These are phyloP conservation scores for Pseudonitzschia pungens DNA, from an alignment of 108 stramenopile genomes.

Conservation along the genomic window DNA sequence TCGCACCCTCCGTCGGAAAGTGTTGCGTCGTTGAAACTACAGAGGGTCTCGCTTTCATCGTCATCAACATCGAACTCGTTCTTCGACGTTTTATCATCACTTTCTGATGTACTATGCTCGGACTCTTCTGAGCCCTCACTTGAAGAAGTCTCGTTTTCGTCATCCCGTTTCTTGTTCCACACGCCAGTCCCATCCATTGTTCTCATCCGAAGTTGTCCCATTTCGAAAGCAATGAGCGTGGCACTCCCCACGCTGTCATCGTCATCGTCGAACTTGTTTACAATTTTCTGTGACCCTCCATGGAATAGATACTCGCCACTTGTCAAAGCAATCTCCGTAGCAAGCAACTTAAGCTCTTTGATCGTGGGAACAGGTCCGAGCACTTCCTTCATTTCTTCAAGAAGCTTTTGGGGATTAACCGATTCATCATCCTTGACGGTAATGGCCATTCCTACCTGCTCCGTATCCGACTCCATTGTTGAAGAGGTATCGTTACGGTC, in stretches of 20 bases:
- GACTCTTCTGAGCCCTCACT: neutral
- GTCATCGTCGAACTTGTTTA: neutral
- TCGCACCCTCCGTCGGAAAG: neutral
- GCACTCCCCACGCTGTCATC: conserved; percentile 4
- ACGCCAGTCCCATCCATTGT: neutral
- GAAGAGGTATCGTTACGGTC: neutral
- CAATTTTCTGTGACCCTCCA: neutral
- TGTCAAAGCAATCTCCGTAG: conserved; percentile 1
- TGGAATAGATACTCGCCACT: conserved; percentile 11
- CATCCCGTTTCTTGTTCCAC: neutral
- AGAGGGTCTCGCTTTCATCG: neutral
- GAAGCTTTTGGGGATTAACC: neutral
- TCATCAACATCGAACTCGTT: neutral
- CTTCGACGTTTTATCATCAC: neutral
- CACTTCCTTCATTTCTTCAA: neutral
- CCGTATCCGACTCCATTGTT: neutral
- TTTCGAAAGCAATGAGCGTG: neutral
- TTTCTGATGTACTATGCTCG: neutral
- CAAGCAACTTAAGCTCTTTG: neutral
- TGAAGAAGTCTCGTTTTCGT: neutral
- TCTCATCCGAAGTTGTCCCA: neutral
- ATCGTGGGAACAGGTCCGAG: conserved; percentile 8
- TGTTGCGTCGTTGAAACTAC: neutral
- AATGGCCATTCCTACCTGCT: neutral
- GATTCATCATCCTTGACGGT: neutral